Conservation (phyloP, 2,329 filamentous ascomycete species). For the Paracamarosporium sp. region DNA sequence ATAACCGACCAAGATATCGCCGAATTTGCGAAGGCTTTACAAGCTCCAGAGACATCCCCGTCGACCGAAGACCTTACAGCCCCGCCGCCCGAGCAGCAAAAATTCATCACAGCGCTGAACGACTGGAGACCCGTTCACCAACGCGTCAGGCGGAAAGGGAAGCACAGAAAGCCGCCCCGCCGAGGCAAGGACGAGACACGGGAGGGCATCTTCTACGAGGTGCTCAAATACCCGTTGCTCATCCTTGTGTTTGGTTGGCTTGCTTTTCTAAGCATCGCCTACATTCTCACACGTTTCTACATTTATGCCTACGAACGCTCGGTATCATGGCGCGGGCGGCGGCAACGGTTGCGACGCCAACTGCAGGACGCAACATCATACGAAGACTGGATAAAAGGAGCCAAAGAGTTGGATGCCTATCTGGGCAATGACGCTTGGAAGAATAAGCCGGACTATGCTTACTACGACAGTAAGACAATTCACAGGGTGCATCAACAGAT, state of each 20-base stretch:
- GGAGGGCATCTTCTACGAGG: conserved; percentile 86
- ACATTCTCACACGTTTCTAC: conserved; percentile 84
- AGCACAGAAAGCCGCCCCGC: conserved; percentile 47
- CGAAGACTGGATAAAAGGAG: conserved; percentile 80
- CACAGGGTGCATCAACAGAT: conserved; percentile 79
- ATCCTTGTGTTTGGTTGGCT: conserved; percentile 83
- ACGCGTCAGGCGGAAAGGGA: conserved; percentile 61
- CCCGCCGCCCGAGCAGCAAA: conserved; percentile 48
- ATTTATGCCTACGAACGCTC: conserved; percentile 93
- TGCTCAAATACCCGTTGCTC: conserved; percentile 92
- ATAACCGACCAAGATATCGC: conserved; percentile 73
- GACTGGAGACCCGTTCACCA: conserved; percentile 93
- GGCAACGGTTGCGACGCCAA: conserved; percentile 73
- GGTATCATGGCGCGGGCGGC: conserved; percentile 83
- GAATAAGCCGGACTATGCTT: conserved; percentile 71
- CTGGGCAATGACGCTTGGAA: conserved; percentile 84
- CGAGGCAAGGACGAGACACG: conserved; percentile 84
- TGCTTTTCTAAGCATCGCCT: conserved; percentile 72
- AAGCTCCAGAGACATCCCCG: conserved; percentile 78
- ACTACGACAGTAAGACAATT: conserved; percentile 90
- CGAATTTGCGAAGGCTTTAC: conserved; percentile 81
- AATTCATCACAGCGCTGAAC: conserved; percentile 87
- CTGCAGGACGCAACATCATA: conserved; percentile 78
- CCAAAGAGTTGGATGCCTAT: conserved; percentile 78
- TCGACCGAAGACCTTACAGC: conserved; percentile 62